phyloP scores from a whole-genome alignment of 192 early-diverging fungal species.

The Coemansia sp. region DNA sequence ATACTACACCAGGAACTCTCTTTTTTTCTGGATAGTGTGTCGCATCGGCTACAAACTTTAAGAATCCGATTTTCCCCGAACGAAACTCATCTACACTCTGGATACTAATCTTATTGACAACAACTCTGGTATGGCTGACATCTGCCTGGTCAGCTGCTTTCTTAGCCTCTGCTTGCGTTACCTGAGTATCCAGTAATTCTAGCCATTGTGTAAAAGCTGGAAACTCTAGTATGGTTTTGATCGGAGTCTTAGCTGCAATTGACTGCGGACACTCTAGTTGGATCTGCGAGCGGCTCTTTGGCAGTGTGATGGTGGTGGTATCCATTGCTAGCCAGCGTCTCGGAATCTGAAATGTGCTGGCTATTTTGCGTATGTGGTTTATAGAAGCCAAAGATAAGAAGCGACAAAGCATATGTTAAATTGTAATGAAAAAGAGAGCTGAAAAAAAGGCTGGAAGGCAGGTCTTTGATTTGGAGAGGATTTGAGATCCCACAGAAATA shows the following conservation, averaged over 20 bases:
- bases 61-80: constrained; percentile 65
- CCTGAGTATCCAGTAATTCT: constrained; percentile 16
- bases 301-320: constrained; percentile 3
- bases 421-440: not conserved
- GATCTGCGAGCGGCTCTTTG: constrained; percentile 1
- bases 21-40: constrained; percentile 49
- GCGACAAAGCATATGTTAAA: not conserved
- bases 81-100: constrained; percentile 75
- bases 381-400: not conserved
- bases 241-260: not conserved
- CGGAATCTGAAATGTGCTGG: not conserved
- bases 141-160: not conserved
- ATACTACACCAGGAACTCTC: constrained; percentile 70
- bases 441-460: constrained; percentile 2
- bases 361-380: not conserved
- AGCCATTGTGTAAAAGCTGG: constrained; percentile 40
- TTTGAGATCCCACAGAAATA: not conserved
- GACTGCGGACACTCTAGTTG: constrained; percentile 18
- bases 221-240: constrained; percentile 22
- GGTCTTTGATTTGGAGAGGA: too few relatives aligned
- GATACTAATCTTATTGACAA: constrained; percentile 58
- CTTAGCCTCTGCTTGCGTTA: not conserved
- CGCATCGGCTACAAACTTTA: constrained; percentile 68
- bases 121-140: constrained; percentile 19
- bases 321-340: constrained; percentile 5